Base-by-base conservation (phyloP, 169 alveolate species). In the Plasmodium knowlesi region DNA sequence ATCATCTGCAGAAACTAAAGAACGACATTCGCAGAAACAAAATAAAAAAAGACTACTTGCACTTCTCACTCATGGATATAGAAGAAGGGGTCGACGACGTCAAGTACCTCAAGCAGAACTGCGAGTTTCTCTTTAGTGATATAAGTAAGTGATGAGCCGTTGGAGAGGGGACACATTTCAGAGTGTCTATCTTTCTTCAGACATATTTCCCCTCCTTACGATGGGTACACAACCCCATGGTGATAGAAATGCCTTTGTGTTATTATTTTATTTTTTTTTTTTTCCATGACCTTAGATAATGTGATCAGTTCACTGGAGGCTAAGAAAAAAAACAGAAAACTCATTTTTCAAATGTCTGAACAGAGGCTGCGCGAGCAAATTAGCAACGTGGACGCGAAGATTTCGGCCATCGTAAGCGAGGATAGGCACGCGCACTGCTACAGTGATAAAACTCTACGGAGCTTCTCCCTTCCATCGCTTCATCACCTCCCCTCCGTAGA, bases 81-180 rank as follows among this genome's bases (percentile, higher is more conserved):
- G 93, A 85, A 5, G 93, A 85, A 76, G 85, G 85, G 14, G 70
- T 85, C 46, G 43, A 85, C 28, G 93, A 85, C 70, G 93, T 85
- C 5, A 85, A 85, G 61, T 85, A 85, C 41, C 71, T 85, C 22
- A 85, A 85, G 32, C 86, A 85, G 39, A 85, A 85, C 70, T 85
- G 86, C 61, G 93, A 85, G 41, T 85, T 67, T 34, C 46, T 85
- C 39, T 85, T 76, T 37, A 74, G 86, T 37, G 93, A 85, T 22
- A 85, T 85, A 74, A 43, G 93, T 85, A 85, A 85, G 8, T 19
- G 37, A 67, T 25, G 76, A 67, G 37, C 37, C 76, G 19, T 5
- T 67, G 76, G 19, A 25, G 9, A 8, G 76, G 37, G 37, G 37
- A 37, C 76, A 25, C 16, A 16, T 9, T 67, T 19, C 25, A 67